A percentile compares a stretch with the other conserved stretches of the same genome.
phyloP scores from a whole-genome alignment of 2,329 filamentous ascomycete species.

The Ceratocystis cacaofunesta region DNA sequence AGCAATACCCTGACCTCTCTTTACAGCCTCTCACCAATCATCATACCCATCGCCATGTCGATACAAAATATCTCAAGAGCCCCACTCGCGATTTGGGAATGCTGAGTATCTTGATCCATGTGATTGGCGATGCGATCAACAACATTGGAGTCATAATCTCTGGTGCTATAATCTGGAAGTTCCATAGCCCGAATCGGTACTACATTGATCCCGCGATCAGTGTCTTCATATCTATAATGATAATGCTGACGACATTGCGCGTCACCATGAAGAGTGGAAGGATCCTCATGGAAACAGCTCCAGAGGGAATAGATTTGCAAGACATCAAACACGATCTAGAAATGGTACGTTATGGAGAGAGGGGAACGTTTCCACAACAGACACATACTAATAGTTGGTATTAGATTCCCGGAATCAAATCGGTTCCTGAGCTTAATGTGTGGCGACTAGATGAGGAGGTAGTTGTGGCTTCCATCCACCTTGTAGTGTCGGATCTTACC shows the following conservation, averaged over 20 bases:
- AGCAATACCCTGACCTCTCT: not conserved
- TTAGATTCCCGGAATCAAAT: constrained; percentile 49
- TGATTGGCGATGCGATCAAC: constrained; percentile 59
- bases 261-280: constrained; percentile 46
- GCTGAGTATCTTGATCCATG: constrained; percentile 54
- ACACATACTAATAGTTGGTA: constrained; percentile 16
- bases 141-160: constrained; percentile 62
- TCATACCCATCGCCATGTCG: constrained; percentile 34
- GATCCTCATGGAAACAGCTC: constrained; percentile 54
- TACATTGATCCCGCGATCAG: constrained; percentile 60
- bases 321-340: constrained; percentile 57
- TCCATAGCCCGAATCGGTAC: constrained; percentile 40
- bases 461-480: constrained; percentile 52
- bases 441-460: constrained; percentile 61
- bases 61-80: constrained; percentile 21
- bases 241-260: constrained; percentile 47
- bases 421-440: constrained; percentile 58
- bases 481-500: constrained; percentile 44
- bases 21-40: constrained; percentile 23
- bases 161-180: constrained; percentile 54
- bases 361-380: not conserved
- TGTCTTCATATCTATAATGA: constrained; percentile 58
- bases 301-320: constrained; percentile 40
- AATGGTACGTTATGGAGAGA: constrained; percentile 29
- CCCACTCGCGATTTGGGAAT: constrained; percentile 50